Percentiles rank a stretch among this genome's conserved stretches.
phyloP scores from a whole-genome alignment of 257 asterid species.

The Anisodus tanguticus region DNA sequence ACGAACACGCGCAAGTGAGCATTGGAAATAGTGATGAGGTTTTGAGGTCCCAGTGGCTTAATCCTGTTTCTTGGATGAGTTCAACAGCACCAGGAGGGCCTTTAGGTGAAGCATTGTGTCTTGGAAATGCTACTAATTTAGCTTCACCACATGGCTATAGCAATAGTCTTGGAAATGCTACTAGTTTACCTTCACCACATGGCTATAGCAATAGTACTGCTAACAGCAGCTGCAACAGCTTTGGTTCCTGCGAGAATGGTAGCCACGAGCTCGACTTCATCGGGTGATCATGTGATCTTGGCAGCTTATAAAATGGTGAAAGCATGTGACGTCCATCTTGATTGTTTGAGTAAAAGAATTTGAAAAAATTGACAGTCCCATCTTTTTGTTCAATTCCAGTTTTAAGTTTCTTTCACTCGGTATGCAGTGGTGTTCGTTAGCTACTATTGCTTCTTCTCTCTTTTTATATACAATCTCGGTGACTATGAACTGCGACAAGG shows the following conservation, averaged over 20 bases:
- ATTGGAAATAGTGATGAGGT: slow-evolving; percentile 30
- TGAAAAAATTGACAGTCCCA: neutral
- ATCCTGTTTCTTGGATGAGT: slow-evolving; percentile 48
- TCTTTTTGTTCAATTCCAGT: slow-evolving; percentile 10
- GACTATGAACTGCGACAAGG: neutral
- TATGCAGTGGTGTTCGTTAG: neutral
- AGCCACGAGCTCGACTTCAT: slow-evolving; percentile 44
- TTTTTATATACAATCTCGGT: neutral
- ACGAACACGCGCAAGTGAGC: slow-evolving; percentile 32
- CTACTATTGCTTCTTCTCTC: neutral
- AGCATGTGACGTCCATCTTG: neutral
- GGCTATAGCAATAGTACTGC: slow-evolving; percentile 44
- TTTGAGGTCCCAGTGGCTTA: slow-evolving; percentile 36
- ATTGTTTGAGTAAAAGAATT: neutral
- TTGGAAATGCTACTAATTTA: slow-evolving; percentile 46
- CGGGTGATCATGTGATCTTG: slow-evolving; percentile 31
- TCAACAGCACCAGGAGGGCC: slow-evolving; percentile 69
- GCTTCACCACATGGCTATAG: no score
- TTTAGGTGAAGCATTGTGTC: slow-evolving; percentile 70
- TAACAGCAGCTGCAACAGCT: slow-evolving; percentile 52
- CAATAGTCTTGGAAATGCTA: no score
- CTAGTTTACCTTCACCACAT: slow-evolving; percentile 37
- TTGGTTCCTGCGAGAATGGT: slow-evolving; percentile 37
- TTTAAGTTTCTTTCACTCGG: neutral
- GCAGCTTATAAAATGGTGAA: slow-evolving; percentile 12